Base-by-base conservation (phyloP, 805 yeast species). In the Cephaloascus albidus region DNA sequence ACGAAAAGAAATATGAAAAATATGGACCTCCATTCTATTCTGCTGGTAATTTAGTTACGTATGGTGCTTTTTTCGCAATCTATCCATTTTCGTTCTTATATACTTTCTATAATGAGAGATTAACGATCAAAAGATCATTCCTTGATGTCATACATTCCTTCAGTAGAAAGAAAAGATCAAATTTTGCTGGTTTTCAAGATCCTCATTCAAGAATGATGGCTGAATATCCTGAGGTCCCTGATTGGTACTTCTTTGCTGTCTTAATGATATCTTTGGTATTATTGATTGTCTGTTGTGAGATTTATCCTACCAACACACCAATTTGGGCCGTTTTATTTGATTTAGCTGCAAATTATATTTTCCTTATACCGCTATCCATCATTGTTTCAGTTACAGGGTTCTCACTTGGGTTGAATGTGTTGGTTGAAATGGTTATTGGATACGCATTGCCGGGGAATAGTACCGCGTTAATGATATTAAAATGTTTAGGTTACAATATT, bases 401-500 rank as follows among this genome's bases (percentile, higher is more conserved):
- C 40, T 48, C 57, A 10, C 58, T 79, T 41, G 81, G 81, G 10
- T 59, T 80, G 44, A 76, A 75, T 48, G 85, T 79, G 4, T 53
- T 81, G 39, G 72, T 81, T 3, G 86, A 81, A 51, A 60, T 81
- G 43, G 68, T 81, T 35, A 73, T 76, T 20, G 87, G 86, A 2
- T 80, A 77, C 53, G 68, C 80, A 43, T 62, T 74, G 10, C 85
- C 85, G 3, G 85, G 79, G 1, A 60, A 62, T 36, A 74, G 86
- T 1, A 55, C 77, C 15, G 82, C 84, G 1, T 68, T 77, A 57
- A 76, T 82, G 68, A 68, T 74, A 47, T 67, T 77, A 61, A 78
- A 78, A 55, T 72, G 79, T 8, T 70, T 68, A 47, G 81, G 83
- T 20, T 74, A 68, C 53, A 71, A 72, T 45, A 66, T 76, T 31